Percentiles rank a stretch among this genome's conserved stretches.
phyloP scores from a whole-genome alignment of 106 monocot species.

The Amphibolis antarctica region DNA sequence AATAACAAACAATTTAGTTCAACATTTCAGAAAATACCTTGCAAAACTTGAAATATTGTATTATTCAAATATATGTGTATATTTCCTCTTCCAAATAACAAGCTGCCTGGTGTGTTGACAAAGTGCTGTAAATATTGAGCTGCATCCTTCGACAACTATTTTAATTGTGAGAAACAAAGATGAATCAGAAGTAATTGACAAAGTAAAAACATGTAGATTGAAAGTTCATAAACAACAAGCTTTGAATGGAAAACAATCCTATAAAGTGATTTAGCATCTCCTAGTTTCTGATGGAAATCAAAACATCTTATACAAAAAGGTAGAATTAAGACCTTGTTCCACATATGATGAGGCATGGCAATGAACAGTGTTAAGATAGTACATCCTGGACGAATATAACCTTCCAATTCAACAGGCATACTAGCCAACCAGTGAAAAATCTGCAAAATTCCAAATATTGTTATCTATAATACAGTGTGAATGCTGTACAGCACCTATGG shows the following conservation, averaged over 20 bases:
- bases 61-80: conserved; percentile 38
- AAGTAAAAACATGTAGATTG: neutral
- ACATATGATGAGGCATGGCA: conserved; percentile 91
- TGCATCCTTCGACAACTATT: conserved; percentile 37
- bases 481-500: conserved; percentile 14
- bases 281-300: too few species aligned
- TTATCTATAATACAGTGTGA: neutral
- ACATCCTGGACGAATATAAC: conserved; percentile 96
- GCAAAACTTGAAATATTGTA: conserved; percentile 35
- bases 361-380: conserved; percentile 85
- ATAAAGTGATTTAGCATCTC: neutral
- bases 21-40: conserved; percentile 20
- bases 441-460: conserved; percentile 6
- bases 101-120: conserved; percentile 36
- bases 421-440: conserved; percentile 31
- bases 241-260: neutral
- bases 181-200: neutral
- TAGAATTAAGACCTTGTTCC: conserved; percentile 57
- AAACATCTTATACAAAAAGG: too few species aligned
- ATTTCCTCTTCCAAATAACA: conserved; percentile 38
- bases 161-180: neutral
- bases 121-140: conserved; percentile 29
- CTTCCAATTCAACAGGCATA: conserved; percentile 43
- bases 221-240: too few species aligned
- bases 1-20: neutral